Percentiles rank a stretch among this genome's conserved stretches.
Evolutionary conservation across 179 eudicot species (phyloP).

Genomic region (Beta corolliflora): DNA sequence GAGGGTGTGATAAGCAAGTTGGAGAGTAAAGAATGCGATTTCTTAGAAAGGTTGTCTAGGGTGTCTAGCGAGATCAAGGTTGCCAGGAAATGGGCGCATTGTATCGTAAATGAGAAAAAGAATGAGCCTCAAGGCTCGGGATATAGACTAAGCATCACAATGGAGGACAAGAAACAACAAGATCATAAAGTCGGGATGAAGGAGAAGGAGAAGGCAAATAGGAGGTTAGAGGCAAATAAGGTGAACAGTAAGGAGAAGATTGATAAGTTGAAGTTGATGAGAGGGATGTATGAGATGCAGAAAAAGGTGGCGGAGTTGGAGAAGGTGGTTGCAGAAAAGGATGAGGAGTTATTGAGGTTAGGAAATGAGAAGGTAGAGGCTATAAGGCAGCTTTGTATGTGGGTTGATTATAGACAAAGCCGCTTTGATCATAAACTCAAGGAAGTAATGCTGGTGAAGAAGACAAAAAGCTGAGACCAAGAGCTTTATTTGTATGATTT

Average conservation of each 20-base stretch:
- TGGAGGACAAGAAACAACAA: slow-evolving; percentile 54
- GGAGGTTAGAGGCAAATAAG: slow-evolving; percentile 45
- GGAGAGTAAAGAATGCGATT: slow-evolving; percentile 44
- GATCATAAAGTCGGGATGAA: slow-evolving; percentile 36
- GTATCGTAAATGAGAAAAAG: slow-evolving; percentile 47
- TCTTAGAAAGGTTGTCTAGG: slow-evolving; percentile 50
- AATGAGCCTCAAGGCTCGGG: slow-evolving; percentile 33
- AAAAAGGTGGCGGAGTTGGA: slow-evolving; percentile 50
- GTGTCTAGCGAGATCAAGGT: slow-evolving; percentile 58
- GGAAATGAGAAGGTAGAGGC: slow-evolving; percentile 84
- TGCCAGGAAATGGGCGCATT: slow-evolving; percentile 58
- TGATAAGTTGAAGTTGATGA: slow-evolving; percentile 36
- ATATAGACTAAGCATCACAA: slow-evolving; percentile 8
- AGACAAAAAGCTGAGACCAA: slow-evolving; percentile 29
- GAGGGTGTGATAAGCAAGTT: slow-evolving; percentile 41
- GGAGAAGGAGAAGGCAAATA: slow-evolving; percentile 50
- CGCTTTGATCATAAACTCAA: slow-evolving; percentile 65
- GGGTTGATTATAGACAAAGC: slow-evolving; percentile 74
- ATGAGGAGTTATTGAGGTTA: slow-evolving; percentile 53
- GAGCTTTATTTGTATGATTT: slow-evolving; percentile 16
- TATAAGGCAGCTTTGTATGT: slow-evolving; percentile 72
- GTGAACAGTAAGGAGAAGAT: slow-evolving; percentile 38
- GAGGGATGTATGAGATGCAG: slow-evolving; percentile 40
- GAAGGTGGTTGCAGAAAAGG: slow-evolving; percentile 41
- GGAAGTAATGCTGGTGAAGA: slow-evolving; percentile 43